Evolutionary conservation across 176 grass and related monocot genomes (phyloP), one percentile per base, ranked within the genome.

Genomic region (Bonia amplexicaulis): DNA sequence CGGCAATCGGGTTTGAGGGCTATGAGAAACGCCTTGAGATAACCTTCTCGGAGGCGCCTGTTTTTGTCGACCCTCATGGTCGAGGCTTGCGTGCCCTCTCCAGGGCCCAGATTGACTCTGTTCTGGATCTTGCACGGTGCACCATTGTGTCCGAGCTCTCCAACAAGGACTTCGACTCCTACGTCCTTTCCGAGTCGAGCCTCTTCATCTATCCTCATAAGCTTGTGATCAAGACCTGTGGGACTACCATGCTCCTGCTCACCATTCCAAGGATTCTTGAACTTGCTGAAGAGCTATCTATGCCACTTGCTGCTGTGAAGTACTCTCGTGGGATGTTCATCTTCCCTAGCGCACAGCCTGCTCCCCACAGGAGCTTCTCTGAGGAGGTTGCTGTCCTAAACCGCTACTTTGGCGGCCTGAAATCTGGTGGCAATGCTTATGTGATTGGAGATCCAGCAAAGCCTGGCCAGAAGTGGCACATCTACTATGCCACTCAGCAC

Each of bases 11-110:
- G 64, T 94, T 94, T 52, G 93, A 94, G 85, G 93, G 93, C 71
- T 94, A 88, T 3, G 93, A 94, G 74, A 94, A 94, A 69, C 93
- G 93, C 75, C 84, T 92, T 9, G 93, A 94, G 88, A 92, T 94
- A 11, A 86, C 82, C 7, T 94, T 94, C 79, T 86, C 85, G 0
- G 90, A 92, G 85, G 90, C 85, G 6, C 61, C 87, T 44, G 52
- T 90, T 88, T 94, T 92, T 81, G 88, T 33, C 0, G 85, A 91
- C 53, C 85, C 90, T 61, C 61, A 83, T 82, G 93, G 88, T 44
- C 69, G 62, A 31, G 93, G 93, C 51, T 26, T 94, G 82, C 93
- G 93, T 1, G 74, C 93, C 85, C 90, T 94, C 69, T 88, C 90
- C 3, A 87, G 93, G 82, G 74, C 93, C 26, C 93, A 94, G 64